Conservation (phyloP, 495 filamentous ascomycete genomes). For the Penicillium odoratum region DNA sequence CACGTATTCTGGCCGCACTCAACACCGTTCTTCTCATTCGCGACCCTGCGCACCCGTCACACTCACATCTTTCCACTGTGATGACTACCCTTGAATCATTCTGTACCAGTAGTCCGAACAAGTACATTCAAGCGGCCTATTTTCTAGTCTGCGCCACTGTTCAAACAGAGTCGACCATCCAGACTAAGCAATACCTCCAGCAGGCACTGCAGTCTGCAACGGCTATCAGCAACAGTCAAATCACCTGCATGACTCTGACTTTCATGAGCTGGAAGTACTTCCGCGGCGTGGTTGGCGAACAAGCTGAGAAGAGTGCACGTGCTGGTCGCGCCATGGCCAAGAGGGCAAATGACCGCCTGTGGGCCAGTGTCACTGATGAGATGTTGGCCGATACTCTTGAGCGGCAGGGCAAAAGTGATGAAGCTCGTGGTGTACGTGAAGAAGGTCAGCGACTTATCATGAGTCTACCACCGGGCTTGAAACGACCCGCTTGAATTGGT, state of each 20-base stretch:
- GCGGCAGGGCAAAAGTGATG: slow-evolving; percentile 64
- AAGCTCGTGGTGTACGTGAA: slow-evolving; percentile 53
- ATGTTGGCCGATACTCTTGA: slow-evolving; percentile 76
- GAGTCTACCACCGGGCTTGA: slow-evolving; percentile 45
- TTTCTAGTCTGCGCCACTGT: slow-evolving; percentile 73
- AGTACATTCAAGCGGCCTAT: slow-evolving; percentile 74
- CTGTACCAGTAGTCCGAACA: slow-evolving; percentile 66
- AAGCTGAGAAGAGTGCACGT: slow-evolving; percentile 83
- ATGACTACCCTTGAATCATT: slow-evolving; percentile 66
- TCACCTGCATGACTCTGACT: slow-evolving; percentile 76
- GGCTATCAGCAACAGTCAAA: slow-evolving; percentile 61
- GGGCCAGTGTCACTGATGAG: slow-evolving; percentile 81
- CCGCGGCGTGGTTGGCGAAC: slow-evolving; percentile 78
- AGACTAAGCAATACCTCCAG: slow-evolving; percentile 76
- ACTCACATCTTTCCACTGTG: slow-evolving; percentile 47
- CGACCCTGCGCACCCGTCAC: slow-evolving; percentile 52
- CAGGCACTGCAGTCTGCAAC: slow-evolving; percentile 60
- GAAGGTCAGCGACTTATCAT: slow-evolving; percentile 46
- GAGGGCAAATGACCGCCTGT: slow-evolving; percentile 73
- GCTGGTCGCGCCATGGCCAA: slow-evolving; percentile 74
- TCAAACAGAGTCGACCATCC: slow-evolving; percentile 59
- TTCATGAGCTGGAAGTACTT: slow-evolving; percentile 88
- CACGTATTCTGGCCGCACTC: slow-evolving; percentile 74
- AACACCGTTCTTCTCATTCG: slow-evolving; percentile 85
- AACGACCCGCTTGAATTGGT: slow-evolving; percentile 25